Evolutionary conservation across 257 asterid species (phyloP).

Genomic region (Scutellaria galericulata): DNA sequence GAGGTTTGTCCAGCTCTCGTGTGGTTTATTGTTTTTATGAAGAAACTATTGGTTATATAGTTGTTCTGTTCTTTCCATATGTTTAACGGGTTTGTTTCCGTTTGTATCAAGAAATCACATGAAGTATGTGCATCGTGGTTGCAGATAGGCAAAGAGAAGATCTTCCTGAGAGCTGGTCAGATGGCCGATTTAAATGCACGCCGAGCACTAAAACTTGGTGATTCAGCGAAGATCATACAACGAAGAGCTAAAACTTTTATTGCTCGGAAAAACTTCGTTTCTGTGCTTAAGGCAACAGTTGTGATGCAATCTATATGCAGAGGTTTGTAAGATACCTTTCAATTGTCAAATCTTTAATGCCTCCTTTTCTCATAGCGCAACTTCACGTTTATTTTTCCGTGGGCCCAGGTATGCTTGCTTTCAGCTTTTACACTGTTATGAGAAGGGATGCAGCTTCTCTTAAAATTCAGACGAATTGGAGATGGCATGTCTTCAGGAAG

Average conservation of each 20-base stretch:
- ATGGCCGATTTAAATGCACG: constrained; percentile 89
- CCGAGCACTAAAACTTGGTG: constrained; percentile 62
- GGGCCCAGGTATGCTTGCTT: constrained; percentile 67
- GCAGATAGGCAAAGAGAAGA: constrained; percentile 85
- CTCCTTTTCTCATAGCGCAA: not conserved
- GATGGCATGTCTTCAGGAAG: constrained; percentile 69
- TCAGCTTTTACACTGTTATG: constrained; percentile 52
- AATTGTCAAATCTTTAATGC: not conserved
- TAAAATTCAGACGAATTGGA: constrained; percentile 75
- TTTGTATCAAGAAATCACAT: constrained; percentile 17
- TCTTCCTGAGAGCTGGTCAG: constrained; percentile 90
- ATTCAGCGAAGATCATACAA: constrained; percentile 81
- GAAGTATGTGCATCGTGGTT: constrained; percentile 32
- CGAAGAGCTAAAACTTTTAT: constrained; percentile 64
- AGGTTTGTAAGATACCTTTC: constrained; percentile 56
- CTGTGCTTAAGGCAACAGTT: constrained; percentile 64
- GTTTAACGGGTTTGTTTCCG: constrained; percentile 23
- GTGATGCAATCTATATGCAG: constrained; percentile 74
- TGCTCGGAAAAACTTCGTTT: constrained; percentile 56
- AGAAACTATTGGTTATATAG: not conserved
- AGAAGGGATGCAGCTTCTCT: constrained; percentile 72
- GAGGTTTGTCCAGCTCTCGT: constrained; percentile 2
- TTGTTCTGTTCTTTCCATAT: constrained; percentile 17
- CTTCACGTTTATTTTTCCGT: constrained; percentile 19
- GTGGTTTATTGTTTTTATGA: constrained; percentile 11